Base-by-base conservation (phyloP, 805 yeast species). In the Saturnispora dispora region DNA sequence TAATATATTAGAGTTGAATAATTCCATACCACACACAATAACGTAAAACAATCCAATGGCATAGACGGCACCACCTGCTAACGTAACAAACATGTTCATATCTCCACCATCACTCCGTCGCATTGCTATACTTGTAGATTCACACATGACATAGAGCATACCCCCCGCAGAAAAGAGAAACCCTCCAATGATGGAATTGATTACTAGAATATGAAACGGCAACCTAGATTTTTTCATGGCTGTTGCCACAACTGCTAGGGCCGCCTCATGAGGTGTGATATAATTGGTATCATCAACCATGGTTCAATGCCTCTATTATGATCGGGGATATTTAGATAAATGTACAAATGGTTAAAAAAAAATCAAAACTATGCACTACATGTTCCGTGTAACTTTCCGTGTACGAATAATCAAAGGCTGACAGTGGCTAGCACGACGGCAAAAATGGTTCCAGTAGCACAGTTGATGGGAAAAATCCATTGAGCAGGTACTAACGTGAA, bases 211-310 rank as follows among this genome's bases (percentile, higher is more conserved):
- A 52, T 81, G 83, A 4, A 80, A 57, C 55, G 79, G 74, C 28
- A 84, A 72, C 64, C 95, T 73, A 4, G 90, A 77, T 60, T 86
- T 86, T 65, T 86, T 86, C 93, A 85, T 85, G 2, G 88, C 74
- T 0, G 93, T 86, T 8, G 95, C 95, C 18, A 85, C 91, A 40
- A 85, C 83, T 0, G 95, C 93, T 47, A 86, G 65, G 0, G 93
- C 93, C 2, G 91, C 82, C 59, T 86, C 95, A 66, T 85, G 82
- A 6, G 91, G 86, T 4, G 88, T 79, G 47, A 84, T 73, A 59
- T 84, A 86, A 57, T 73, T 68, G 2, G 77, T 69, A 57, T 79
- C 84, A 59, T 68, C 70, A n/a, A 61, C 69, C 70, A 65, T 66
- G 4, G 8, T 4, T 8, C 37, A n/a, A 9, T 7, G 10, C 9